Base-by-base conservation (phyloP, 2,329 filamentous ascomycete genomes). In the Trematosphaeria pertusa region DNA sequence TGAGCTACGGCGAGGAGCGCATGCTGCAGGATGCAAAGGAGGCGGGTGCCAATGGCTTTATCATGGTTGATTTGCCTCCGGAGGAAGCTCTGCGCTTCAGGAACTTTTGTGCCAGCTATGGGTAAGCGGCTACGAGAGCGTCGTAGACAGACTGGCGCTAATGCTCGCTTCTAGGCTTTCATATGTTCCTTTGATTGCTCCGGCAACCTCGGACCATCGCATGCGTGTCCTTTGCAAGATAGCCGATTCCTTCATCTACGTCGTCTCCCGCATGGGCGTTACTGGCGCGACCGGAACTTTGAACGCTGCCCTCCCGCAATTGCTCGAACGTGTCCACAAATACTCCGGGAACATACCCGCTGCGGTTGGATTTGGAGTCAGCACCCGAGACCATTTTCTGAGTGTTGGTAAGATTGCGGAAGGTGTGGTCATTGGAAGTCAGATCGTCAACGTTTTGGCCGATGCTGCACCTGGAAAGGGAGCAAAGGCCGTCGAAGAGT, bases 211-310 rank as follows among this genome's bases (percentile, higher is more conserved):
- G 5, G 91, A 97, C 62, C 81, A 85, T 56, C 89, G 94, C 65
- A 96, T 99, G 92, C 93, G 89, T 76, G 82, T 97, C 31, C 87
- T 99, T 10, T 99, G 94, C 83, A 86, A 90, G 72, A 93, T 99
- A 54, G 94, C 94, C 67, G 93, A 97, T 75, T 97, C 92, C 3
- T 99, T 97, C 78, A 96, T 99, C 75, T 99, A 99, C 72, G 92
- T 99, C 52, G 94, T 99, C 45, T 97, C 93, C 19, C 84, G 93
- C 62, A 95, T 96, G 88, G 94, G 94, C 62, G 93, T 97, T 46
- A 99, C 94, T 8, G 94, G 94, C 62, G 94, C 91, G 11, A 87
- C 86, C 1, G 92, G 92, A 24, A 86, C 85, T 19, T 77, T 99
- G 64, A 96, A 90, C 72, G 81, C 86, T 34, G 87, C 88, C 48